phyloP scores from a whole-genome alignment of 2,329 filamentous ascomycete species.

The Zymoseptoria crescenta region DNA sequence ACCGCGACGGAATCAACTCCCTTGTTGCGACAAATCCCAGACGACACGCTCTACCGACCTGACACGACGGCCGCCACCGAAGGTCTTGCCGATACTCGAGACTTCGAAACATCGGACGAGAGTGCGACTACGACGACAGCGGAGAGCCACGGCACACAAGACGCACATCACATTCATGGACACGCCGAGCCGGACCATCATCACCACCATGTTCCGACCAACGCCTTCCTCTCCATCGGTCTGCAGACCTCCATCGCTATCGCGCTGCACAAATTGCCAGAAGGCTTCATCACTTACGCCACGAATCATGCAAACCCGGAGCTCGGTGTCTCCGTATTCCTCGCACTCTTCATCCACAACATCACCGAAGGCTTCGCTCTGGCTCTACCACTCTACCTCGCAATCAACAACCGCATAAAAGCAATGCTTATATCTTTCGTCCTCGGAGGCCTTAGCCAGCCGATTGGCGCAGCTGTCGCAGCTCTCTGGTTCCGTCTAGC shows the following conservation, averaged over 20 bases:
- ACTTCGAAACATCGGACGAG: constrained; percentile 12
- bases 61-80: constrained; percentile 10
- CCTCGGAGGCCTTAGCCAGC: constrained; percentile 80
- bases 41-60: constrained; percentile 13
- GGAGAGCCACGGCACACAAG: constrained; percentile 5
- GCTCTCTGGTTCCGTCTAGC: constrained; percentile 73
- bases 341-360: constrained; percentile 95
- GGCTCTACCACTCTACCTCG: constrained; percentile 86
- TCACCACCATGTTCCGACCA: constrained; percentile 91
- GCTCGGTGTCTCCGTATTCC: constrained; percentile 84
- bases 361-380: constrained; percentile 96
- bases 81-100: constrained; percentile 2
- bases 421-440: constrained; percentile 80
- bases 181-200: constrained; percentile 52
- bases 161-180: constrained; percentile 59
- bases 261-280: constrained; percentile 90
- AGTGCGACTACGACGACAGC: constrained; percentile 13
- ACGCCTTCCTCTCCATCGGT: constrained; percentile 90
- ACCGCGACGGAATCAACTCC: constrained; percentile 27
- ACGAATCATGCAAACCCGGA: constrained; percentile 92
- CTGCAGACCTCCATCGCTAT: constrained; percentile 93
- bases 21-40: constrained; percentile 17
- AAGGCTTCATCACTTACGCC: constrained; percentile 81
- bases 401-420: constrained; percentile 67
- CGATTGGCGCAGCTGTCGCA: constrained; percentile 74